phyloP scores from a whole-genome alignment of 2,329 filamentous ascomycete species.

The Decorospora gaudefroyi region DNA sequence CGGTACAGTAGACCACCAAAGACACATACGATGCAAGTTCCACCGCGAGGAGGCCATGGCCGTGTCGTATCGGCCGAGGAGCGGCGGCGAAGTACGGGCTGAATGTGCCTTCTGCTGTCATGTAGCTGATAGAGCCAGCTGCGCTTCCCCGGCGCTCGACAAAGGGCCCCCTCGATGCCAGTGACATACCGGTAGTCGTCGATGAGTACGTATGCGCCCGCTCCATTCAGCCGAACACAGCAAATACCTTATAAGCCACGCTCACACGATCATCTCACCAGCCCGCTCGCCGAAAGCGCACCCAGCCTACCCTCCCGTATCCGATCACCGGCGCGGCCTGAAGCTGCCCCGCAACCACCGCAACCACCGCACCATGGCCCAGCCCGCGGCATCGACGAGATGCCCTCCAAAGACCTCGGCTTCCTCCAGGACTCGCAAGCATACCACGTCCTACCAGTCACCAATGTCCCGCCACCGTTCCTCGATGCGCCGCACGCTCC shows the following conservation, averaged over 20 bases:
- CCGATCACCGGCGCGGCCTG: constrained; percentile 27
- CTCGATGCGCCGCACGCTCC: constrained; percentile 69
- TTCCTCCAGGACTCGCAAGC: constrained; percentile 25
- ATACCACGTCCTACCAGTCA: constrained; percentile 72
- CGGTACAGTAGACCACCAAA: background rate
- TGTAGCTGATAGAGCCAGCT: constrained; percentile 46
- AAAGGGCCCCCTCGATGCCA: constrained; percentile 69
- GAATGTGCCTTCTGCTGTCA: background rate
- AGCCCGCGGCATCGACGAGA: constrained; percentile 33
- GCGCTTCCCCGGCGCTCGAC: constrained; percentile 70
- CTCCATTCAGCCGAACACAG: constrained; percentile 14
- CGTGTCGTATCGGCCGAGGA: constrained; percentile 40
- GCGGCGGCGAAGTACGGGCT: constrained; percentile 35
- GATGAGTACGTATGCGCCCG: constrained; percentile 64
- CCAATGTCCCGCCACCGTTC: constrained; percentile 67
- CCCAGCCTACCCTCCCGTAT: constrained; percentile 25
- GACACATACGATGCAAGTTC: constrained; percentile 20
- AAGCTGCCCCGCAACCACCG: constrained; percentile 26
- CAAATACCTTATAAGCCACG: constrained; percentile 1
- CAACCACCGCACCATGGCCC: constrained; percentile 27
- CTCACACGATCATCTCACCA: constrained; percentile 23
- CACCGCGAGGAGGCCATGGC: constrained; percentile 30
- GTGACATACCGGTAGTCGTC: constrained; percentile 64
- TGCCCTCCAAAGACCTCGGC: constrained; percentile 71
- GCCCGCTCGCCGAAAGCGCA: constrained; percentile 29